Percentiles rank a stretch among this genome's conserved stretches.
phyloP scores from a whole-genome alignment of 176 grass and related monocot genomes.

The Lolium multiflorum region DNA sequence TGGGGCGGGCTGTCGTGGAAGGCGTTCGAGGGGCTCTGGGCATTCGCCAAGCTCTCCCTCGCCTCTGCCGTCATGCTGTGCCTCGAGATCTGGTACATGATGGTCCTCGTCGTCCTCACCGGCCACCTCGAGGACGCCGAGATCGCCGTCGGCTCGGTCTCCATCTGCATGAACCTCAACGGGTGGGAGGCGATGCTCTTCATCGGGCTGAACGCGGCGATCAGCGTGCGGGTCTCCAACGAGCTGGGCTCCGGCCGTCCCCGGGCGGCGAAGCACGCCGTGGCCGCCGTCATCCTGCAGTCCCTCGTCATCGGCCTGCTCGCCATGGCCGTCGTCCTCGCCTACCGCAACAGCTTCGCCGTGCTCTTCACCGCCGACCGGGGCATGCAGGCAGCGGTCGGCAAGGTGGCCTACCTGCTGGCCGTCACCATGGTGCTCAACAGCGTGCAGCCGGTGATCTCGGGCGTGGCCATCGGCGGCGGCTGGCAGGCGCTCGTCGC shows the following conservation, averaged over 20 bases:
- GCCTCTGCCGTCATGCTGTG: conserved; percentile 84
- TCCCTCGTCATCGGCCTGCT: conserved; percentile 65
- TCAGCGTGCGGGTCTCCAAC: conserved; percentile 87
- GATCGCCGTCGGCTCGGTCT: conserved; percentile 86
- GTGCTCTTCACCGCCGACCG: conserved; percentile 66
- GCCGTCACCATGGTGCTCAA: conserved; percentile 89
- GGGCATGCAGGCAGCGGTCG: conserved; percentile 65
- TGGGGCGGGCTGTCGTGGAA: conserved; percentile 67
- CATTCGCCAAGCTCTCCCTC: conserved; percentile 67
- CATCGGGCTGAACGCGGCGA: conserved; percentile 83
- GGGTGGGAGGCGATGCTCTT: conserved; percentile 91
- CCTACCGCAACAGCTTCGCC: conserved; percentile 49
- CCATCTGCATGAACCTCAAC: conserved; percentile 97
- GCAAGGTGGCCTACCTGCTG: conserved; percentile 60
- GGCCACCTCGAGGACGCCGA: conserved; percentile 77
- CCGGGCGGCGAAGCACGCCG: conserved; percentile 62
- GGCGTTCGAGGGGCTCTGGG: conserved; percentile 68
- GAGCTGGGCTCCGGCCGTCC: conserved; percentile 80
- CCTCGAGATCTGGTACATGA: conserved; percentile 95
- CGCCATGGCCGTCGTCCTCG: conserved; percentile 54
- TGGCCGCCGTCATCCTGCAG: conserved; percentile 62
- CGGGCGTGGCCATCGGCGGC: conserved; percentile 80
- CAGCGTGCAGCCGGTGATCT: conserved; percentile 93
- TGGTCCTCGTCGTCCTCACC: conserved; percentile 86
- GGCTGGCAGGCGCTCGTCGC: conserved; percentile 82